Percentiles rank a stretch among this genome's conserved stretches.
These are phyloP conservation scores for Fusarium graminum DNA, from an alignment of 2,329 filamentous ascomycete species.

Conservation along the genomic window DNA sequence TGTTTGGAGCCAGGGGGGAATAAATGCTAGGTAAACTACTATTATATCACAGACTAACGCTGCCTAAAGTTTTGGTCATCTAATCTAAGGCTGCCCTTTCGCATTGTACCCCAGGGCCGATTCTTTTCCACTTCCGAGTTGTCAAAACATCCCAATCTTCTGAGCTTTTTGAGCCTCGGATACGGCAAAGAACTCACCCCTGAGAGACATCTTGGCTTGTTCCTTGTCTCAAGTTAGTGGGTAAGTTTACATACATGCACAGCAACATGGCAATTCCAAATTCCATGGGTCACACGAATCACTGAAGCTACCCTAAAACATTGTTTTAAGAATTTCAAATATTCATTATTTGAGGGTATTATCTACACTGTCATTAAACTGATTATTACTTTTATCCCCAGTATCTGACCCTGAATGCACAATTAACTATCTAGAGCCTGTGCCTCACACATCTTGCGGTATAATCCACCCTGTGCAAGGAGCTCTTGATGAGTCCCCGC, in stretches of 20 bases:
- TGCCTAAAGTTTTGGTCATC: no score
- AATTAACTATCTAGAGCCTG: conserved; percentile 52
- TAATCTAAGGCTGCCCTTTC: no score
- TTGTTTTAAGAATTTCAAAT: neutral
- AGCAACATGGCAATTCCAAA: conserved; percentile 5
- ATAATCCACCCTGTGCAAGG: conserved; percentile 60
- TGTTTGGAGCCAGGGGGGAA: no score
- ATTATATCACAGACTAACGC: no score
- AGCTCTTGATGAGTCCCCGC: conserved; percentile 69
- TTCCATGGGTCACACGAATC: neutral
- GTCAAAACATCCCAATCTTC: conserved; percentile 15
- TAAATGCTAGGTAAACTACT: no score
- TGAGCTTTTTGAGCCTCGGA: neutral
- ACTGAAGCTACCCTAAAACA: conserved; percentile 5
- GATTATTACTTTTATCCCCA: conserved; percentile 13
- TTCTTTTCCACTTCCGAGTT: conserved; percentile 20
- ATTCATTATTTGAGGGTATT: conserved; percentile 21
- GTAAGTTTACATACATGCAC: conserved; percentile 4
- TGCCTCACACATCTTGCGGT: conserved; percentile 64
- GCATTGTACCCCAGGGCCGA: neutral
- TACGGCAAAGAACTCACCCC: neutral
- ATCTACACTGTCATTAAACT: conserved; percentile 28
- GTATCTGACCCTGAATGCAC: neutral
- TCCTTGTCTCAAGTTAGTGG: neutral
- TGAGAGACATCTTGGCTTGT: conserved; percentile 16